Conservation (phyloP, 768 basidiomycete species). For the Boletus reticulatus region DNA sequence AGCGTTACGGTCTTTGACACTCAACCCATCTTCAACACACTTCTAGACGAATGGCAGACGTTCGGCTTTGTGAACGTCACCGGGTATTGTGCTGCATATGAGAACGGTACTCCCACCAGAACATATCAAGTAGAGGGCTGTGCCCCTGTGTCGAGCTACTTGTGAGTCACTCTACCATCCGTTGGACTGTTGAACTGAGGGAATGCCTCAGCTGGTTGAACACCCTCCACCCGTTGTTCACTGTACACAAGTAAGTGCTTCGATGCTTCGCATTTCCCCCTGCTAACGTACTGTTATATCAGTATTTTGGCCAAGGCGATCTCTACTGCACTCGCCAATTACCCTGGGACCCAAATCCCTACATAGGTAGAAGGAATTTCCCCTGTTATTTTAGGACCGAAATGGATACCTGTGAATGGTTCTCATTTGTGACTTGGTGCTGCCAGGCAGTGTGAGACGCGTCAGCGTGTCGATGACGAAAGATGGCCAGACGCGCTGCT, state of each 20-base stretch:
- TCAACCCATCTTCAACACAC: constrained; percentile 54
- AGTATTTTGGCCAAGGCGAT: constrained; percentile 53
- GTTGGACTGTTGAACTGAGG: background rate
- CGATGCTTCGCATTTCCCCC: background rate
- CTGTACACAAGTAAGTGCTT: constrained; percentile 53
- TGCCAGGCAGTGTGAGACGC: background rate
- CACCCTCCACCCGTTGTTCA: constrained; percentile 58
- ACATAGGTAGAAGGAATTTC: constrained; percentile 3
- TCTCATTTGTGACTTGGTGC: background rate
- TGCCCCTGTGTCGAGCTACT: constrained; percentile 63
- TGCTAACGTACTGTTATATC: constrained; percentile 1
- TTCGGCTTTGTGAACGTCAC: constrained; percentile 60
- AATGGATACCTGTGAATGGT: background rate
- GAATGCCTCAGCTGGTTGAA: constrained; percentile 53
- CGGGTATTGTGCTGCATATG: constrained; percentile 57
- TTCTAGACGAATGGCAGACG: constrained; percentile 49
- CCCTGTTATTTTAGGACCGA: background rate
- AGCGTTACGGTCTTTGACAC: too few relatives aligned
- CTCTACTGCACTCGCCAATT: constrained; percentile 42
- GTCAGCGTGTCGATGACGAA: background rate
- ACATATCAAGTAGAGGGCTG: constrained; percentile 58
- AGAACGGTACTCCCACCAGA: constrained; percentile 50
- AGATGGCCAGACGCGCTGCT: background rate
- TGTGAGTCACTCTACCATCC: constrained; percentile 40
- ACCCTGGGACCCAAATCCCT: constrained; percentile 10